Evolutionary conservation across 1,284 basidiomycete genomes (phyloP).

Genomic region (Boletus semigastroideus): DNA sequence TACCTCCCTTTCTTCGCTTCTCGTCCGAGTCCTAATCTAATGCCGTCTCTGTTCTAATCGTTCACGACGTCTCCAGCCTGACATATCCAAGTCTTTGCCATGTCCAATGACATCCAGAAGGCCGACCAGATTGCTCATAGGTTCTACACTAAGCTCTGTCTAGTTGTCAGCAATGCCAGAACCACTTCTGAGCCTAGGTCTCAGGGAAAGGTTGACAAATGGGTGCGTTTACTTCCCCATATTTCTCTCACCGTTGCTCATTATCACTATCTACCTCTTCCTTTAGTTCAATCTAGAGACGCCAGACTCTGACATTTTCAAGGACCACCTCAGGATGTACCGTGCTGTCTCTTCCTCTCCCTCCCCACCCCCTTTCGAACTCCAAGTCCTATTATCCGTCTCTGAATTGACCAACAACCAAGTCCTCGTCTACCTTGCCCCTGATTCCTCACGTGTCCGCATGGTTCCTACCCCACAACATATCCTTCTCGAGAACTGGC

Average conservation of each 20-base stretch:
- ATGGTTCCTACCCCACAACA: conserved; percentile 65
- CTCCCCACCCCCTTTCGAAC: conserved; percentile 47
- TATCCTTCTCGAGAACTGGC: conserved; percentile 76
- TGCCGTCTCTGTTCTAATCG: conserved; percentile 29
- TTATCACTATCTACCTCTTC: background rate
- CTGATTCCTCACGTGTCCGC: conserved; percentile 56
- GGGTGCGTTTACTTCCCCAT: conserved; percentile 50
- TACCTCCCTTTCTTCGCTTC: conserved; percentile 36
- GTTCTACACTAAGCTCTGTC: conserved; percentile 75
- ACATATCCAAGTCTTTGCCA: conserved; percentile 19
- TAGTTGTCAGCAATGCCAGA: conserved; percentile 69
- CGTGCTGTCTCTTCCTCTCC: conserved; percentile 53
- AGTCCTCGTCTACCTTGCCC: conserved; percentile 63
- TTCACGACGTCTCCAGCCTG: conserved; percentile 8
- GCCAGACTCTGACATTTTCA: conserved; percentile 63
- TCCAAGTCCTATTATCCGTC: conserved; percentile 68
- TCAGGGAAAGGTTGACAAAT: conserved; percentile 65
- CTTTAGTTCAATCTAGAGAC: conserved; percentile 78
- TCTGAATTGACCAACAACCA: conserved; percentile 68
- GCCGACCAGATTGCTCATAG: conserved; percentile 81
- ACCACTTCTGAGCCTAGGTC: conserved; percentile 48
- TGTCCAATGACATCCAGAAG: conserved; percentile 61
- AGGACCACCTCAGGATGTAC: conserved; percentile 60
- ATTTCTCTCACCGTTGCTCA: conserved; percentile 6
- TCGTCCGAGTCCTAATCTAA: conserved; percentile 32